phyloP scores from a whole-genome alignment of 108 stramenopile genomes.

The Hondaea fermentalgiana region DNA sequence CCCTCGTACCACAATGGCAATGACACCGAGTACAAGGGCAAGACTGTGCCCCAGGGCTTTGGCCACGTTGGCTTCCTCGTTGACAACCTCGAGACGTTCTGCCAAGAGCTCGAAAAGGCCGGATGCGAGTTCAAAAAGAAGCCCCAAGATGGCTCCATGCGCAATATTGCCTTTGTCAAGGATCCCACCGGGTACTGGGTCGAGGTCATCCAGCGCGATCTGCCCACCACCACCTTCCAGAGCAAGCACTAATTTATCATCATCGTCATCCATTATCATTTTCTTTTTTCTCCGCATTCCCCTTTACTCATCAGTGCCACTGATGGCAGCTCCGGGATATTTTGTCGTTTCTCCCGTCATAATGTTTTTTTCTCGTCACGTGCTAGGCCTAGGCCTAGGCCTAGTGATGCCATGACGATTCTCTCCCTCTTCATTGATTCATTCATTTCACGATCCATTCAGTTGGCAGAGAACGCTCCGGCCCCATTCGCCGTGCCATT shows the following conservation, averaged over 20 bases:
- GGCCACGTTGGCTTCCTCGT: slow-evolving; percentile 64
- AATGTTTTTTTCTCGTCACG: too few species aligned
- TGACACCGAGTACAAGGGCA: slow-evolving; percentile 20
- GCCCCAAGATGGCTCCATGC: slow-evolving; percentile 65
- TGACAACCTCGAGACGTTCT: slow-evolving; percentile 54
- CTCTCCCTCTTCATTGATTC: too few species aligned
- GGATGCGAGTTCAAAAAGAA: slow-evolving; percentile 71
- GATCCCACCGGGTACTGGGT: slow-evolving; percentile 35
- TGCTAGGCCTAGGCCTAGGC: too few species aligned
- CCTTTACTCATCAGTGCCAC: not conserved
- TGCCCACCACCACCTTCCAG: not conserved
- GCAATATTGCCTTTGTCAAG: slow-evolving; percentile 23
- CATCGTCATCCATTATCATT: not conserved
- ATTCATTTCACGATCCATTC: too few species aligned
- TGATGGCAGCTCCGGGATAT: too few species aligned
- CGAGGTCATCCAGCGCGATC: slow-evolving; percentile 24
- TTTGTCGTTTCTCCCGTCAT: too few species aligned
- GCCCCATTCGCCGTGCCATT: too few species aligned
- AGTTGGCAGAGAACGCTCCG: too few species aligned
- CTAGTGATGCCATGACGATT: too few species aligned
- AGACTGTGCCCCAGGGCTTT: slow-evolving; percentile 57
- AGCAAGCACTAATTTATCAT: not conserved
- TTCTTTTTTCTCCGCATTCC: not conserved
- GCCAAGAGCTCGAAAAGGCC: not conserved
- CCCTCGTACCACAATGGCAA: slow-evolving; percentile 76